Evolutionary conservation across 2,329 filamentous ascomycete species (phyloP).

Genomic region (Chaetomiaceae sp.): DNA sequence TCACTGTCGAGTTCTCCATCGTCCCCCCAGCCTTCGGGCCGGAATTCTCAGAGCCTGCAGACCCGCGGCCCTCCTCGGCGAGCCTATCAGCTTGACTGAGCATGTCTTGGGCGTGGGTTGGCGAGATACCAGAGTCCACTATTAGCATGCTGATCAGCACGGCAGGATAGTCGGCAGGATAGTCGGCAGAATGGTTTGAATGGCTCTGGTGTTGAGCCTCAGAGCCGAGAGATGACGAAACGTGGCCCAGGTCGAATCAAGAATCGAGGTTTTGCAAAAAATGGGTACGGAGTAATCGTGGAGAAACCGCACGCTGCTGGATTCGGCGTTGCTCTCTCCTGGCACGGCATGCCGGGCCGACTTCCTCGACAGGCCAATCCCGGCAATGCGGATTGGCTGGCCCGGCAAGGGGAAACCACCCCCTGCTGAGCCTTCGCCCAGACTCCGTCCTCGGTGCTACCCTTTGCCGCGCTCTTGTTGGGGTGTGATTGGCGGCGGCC

Average conservation of each 20-base stretch:
- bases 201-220: conserved; percentile 13
- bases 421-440: too few relatives aligned
- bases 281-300: conserved; percentile 13
- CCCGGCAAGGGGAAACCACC: too few relatives aligned
- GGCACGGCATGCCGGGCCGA: conserved; percentile 23
- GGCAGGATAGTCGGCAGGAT: conserved; percentile 13
- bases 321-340: conserved; percentile 16
- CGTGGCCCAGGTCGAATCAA: conserved; percentile 9
- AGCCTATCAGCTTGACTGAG: too few relatives aligned
- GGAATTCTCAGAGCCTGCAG: too few relatives aligned
- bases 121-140: conserved; percentile 7
- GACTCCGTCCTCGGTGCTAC: too few relatives aligned
- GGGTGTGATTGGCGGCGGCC: conserved; percentile 11
- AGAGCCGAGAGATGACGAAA: conserved; percentile 9
- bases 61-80: too few relatives aligned
- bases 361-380: conserved; percentile 16
- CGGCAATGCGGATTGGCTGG: conserved; percentile 14
- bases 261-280: conserved; percentile 20
- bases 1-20: too few relatives aligned
- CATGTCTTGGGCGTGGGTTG: not conserved
- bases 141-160: conserved; percentile 14
- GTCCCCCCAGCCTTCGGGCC: too few relatives aligned
- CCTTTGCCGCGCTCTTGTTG: not conserved
- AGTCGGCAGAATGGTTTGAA: too few relatives aligned
- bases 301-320: conserved; percentile 5